Evolutionary conservation across 768 basidiomycete species (phyloP).

Genomic region (Austroboletus festivus): DNA sequence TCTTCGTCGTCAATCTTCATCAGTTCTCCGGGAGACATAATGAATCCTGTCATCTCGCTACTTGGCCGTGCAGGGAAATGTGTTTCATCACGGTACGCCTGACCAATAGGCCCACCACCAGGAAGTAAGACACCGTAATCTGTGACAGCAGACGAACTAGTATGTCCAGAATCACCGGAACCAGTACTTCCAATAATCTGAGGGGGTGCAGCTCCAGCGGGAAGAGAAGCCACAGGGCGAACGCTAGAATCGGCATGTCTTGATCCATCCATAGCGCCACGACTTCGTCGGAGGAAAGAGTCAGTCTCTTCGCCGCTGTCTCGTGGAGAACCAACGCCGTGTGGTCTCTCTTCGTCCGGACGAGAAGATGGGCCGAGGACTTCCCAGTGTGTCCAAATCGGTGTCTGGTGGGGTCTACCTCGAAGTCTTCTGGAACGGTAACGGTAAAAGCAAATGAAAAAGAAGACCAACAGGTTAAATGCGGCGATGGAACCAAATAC

Average conservation of each 20-base stretch:
- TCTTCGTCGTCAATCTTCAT: conserved; percentile 35
- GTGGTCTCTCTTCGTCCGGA: conserved; percentile 34
- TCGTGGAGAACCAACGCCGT: conserved; percentile 67
- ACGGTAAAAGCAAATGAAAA: conserved; percentile 34
- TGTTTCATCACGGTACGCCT: conserved; percentile 27
- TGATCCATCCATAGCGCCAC: conserved; percentile 17
- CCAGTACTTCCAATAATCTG: conserved; percentile 38
- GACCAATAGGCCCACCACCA: conserved; percentile 32
- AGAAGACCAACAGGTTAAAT: conserved; percentile 54
- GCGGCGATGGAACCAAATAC: conserved; percentile 54
- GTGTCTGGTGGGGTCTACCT: conserved; percentile 21
- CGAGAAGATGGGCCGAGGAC: conserved; percentile 33
- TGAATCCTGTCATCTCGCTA: conserved; percentile 33
- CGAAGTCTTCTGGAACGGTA: conserved; percentile 22
- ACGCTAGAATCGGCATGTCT: conserved; percentile 11
- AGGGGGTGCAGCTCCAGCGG: conserved; percentile 33
- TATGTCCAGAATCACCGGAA: conserved; percentile 37
- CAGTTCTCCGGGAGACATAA: conserved; percentile 37
- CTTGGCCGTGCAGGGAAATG: conserved; percentile 26
- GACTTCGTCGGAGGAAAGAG: conserved; percentile 52
- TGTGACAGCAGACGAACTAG: conserved; percentile 39
- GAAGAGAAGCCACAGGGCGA: conserved; percentile 27
- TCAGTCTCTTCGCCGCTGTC: conserved; percentile 69
- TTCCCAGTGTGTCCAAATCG: conserved; percentile 44
- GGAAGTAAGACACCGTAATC: conserved; percentile 34